Conservation (phyloP, 225 moss, liverwort and hornwort species). For the Bryum argenteum region DNA sequence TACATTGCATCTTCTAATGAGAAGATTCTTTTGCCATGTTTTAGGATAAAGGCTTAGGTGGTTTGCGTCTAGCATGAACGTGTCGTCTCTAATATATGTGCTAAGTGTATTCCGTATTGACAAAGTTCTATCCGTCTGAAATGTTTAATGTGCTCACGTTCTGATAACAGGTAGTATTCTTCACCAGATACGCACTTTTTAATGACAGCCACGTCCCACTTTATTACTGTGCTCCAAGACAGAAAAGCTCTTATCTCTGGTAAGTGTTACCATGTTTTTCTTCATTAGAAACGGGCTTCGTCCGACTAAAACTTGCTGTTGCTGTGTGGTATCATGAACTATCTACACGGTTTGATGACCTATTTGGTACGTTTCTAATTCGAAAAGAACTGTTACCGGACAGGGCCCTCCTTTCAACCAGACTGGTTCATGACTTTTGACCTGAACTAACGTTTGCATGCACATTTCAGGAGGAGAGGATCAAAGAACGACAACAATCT, state of each 20-base stretch:
- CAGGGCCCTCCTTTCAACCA: slow-evolving; percentile 1
- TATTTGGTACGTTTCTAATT: slow-evolving; percentile 10
- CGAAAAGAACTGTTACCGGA: neutral
- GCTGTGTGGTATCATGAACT: neutral
- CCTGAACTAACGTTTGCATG: slow-evolving; percentile 19
- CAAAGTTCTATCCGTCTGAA: slow-evolving; percentile 7
- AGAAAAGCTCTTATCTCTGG: slow-evolving; percentile 57
- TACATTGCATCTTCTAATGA: neutral
- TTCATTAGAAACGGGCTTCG: neutral
- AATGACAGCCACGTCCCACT: slow-evolving; percentile 86
- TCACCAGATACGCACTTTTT: slow-evolving; percentile 78
- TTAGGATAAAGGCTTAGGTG: slow-evolving; percentile 7
- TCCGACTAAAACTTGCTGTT: neutral
- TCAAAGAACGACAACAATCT: slow-evolving; percentile 56
- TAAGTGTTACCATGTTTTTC: slow-evolving; percentile 18
- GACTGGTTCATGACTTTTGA: neutral
- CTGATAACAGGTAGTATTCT: slow-evolving; percentile 62
- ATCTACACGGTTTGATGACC: neutral
- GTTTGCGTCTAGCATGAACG: neutral
- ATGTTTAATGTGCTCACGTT: slow-evolving; percentile 29
- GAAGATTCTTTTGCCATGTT: slow-evolving; percentile 13
- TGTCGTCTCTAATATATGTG: slow-evolving; percentile 2
- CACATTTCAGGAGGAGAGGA: slow-evolving; percentile 70
- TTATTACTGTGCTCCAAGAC: slow-evolving; percentile 76
- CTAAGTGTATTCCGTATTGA: neutral